Base-by-base conservation (phyloP, 306 rosid species). In the Dryas octopetala region DNA sequence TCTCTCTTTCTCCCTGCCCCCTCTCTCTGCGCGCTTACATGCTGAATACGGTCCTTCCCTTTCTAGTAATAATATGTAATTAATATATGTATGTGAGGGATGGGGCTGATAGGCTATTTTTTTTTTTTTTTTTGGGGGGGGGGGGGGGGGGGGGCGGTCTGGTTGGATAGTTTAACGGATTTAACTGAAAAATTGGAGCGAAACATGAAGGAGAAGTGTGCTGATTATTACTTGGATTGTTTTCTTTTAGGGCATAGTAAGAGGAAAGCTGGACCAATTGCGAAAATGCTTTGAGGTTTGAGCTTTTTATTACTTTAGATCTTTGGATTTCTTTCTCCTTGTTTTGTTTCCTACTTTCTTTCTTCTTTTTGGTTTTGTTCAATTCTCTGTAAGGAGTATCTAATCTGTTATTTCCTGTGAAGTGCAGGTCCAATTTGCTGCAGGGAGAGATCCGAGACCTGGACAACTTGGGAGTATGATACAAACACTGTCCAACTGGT, bases 391-490 rank as follows among this genome's bases (percentile, higher is more conserved):
- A 50, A 38, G 43, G 15, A 70, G 59, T 73, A 50, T 61, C 44
- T 61, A 66, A 52, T 78, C 82, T 77, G 75, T 58, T 47, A 62
- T 61, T 79, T 53, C 45, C 38, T 76, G 76, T 75, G 76, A 67
- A 76, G 10, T 81, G 84, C 84, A 92, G 99, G 97, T 95, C 79
- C 99, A 95, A 78, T 92, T 95, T 89, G 97, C 97, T 70, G 97
- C 97, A 1, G 97, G 99, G 72, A 95, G 99, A 82, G 99, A 95
- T 83, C 88, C 86, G 77, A 90, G 93, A 85, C 99, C 97, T 62
- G 97, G 85, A 60, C 96, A 95, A 78, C 91, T 95, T 82, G 97
- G 99, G 78, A 83, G 72, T 79, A 95, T 89, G 97, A 91, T 95
- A 70, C 92, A 89, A 38, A 95, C 97, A 23, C 89, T 95, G 68